Evolutionary conservation across 805 yeast species (phyloP).

Genomic region (Kluyveromyces lactis): DNA sequence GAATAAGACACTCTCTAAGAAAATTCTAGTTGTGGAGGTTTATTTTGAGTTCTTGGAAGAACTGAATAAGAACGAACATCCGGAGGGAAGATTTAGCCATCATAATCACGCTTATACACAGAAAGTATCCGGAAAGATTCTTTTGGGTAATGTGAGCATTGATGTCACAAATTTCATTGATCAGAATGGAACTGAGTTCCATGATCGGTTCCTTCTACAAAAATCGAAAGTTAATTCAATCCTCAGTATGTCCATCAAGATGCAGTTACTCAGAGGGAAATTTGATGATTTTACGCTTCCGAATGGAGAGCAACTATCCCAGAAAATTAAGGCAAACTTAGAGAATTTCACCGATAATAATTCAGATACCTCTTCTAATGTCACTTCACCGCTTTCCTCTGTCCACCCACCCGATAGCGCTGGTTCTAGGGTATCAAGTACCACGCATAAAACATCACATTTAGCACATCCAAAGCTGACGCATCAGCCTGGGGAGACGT

Average conservation of each 20-base stretch:
- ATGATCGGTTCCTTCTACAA: constrained; percentile 61
- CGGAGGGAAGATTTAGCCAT: neutral
- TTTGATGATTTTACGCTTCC: constrained; percentile 22
- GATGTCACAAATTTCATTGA: constrained; percentile 65
- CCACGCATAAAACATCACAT: neutral
- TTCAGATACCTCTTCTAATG: constrained; percentile 2
- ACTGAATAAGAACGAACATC: constrained; percentile 2
- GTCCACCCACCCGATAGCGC: neutral
- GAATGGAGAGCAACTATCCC: neutral
- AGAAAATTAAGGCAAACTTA: neutral
- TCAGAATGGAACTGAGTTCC: constrained; percentile 38
- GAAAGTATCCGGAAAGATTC: constrained; percentile 30
- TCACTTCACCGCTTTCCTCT: neutral
- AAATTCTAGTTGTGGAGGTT: constrained; percentile 35
- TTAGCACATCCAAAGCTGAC: neutral
- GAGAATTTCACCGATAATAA: neutral
- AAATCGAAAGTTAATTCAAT: constrained; percentile 79
- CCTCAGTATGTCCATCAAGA: constrained; percentile 48
- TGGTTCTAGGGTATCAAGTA: neutral
- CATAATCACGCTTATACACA: constrained; percentile 18
- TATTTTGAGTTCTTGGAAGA: constrained; percentile 32
- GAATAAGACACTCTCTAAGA: constrained; percentile 29
- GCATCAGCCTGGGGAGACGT: neutral
- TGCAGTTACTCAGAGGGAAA: constrained; percentile 36
- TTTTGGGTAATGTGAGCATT: constrained; percentile 58